These are phyloP conservation scores for Diaporthe citriasiana DNA, from an alignment of 2,329 filamentous ascomycete species.

Conservation along the genomic window DNA sequence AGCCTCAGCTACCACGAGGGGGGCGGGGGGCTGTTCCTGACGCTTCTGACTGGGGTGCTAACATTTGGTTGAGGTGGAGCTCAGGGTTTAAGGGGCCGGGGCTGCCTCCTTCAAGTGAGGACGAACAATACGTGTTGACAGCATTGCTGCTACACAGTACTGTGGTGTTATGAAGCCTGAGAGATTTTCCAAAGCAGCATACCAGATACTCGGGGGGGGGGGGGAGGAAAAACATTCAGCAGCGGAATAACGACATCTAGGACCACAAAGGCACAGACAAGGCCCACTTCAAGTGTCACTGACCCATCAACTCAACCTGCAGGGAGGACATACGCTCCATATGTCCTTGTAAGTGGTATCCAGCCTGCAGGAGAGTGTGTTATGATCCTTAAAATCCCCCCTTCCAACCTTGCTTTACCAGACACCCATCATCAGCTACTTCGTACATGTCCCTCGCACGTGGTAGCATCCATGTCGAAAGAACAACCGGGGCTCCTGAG, in stretches of 20 bases:
- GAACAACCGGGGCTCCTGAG: background rate
- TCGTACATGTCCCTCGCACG: constrained; percentile 5
- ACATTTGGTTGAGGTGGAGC: constrained; percentile 18
- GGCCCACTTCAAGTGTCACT: background rate
- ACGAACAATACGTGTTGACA: background rate
- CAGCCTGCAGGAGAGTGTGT: background rate
- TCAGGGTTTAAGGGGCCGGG: background rate
- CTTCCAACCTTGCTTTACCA: background rate
- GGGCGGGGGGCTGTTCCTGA: constrained; percentile 11
- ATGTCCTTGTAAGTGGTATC: background rate
- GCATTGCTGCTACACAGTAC: background rate
- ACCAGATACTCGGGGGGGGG: no score
- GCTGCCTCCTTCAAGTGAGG: background rate
- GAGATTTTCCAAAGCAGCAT: background rate
- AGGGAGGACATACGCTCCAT: background rate
- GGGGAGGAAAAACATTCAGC: background rate
- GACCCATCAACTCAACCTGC: background rate
- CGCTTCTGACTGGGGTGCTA: constrained; percentile 6
- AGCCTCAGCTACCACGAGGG: constrained; percentile 6
- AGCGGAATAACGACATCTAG: background rate
- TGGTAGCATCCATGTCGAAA: background rate
- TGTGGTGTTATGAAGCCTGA: background rate
- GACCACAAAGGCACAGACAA: background rate
- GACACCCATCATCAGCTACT: background rate
- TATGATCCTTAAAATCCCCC: background rate